Percentiles rank a stretch among this genome's conserved stretches.
These are phyloP conservation scores for Camelina neglecta DNA, from an alignment of 345 rosid species.

Conservation along the genomic window DNA sequence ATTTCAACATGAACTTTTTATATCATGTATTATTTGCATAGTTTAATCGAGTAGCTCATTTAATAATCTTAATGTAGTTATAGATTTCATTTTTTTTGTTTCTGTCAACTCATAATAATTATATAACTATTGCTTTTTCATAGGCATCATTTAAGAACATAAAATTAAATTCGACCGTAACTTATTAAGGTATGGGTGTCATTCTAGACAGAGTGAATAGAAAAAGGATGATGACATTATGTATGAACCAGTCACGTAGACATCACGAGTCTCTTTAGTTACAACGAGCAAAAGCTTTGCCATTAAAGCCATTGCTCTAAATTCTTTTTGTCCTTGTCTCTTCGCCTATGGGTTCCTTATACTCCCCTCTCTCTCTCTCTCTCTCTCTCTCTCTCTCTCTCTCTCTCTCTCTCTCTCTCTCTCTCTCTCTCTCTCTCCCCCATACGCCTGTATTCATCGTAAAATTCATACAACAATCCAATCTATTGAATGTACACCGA, in stretches of 20 bases:
- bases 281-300: slow-evolving; percentile 37
- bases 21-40: background rate
- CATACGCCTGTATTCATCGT: background rate
- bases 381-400: too few species aligned
- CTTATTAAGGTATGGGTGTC: background rate
- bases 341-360: background rate
- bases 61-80: background rate
- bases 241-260: slow-evolving; percentile 42
- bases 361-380: background rate
- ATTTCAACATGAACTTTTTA: background rate
- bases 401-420: too few species aligned
- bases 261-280: slow-evolving; percentile 44
- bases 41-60: background rate
- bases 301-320: slow-evolving; percentile 39
- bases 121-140: background rate
- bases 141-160: background rate
- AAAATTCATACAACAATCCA: slow-evolving; percentile 10
- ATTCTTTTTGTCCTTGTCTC: slow-evolving; percentile 38
- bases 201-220: slow-evolving; percentile 15
- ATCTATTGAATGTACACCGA: slow-evolving; percentile 5
- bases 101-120: background rate
- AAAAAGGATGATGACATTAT: slow-evolving; percentile 34
- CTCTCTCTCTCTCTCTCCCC: too few species aligned
- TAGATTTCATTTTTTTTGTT: too few species aligned
- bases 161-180: background rate